Base-by-base conservation (phyloP, 192 early-diverging fungal species). In the Haplosporangium gracile region DNA sequence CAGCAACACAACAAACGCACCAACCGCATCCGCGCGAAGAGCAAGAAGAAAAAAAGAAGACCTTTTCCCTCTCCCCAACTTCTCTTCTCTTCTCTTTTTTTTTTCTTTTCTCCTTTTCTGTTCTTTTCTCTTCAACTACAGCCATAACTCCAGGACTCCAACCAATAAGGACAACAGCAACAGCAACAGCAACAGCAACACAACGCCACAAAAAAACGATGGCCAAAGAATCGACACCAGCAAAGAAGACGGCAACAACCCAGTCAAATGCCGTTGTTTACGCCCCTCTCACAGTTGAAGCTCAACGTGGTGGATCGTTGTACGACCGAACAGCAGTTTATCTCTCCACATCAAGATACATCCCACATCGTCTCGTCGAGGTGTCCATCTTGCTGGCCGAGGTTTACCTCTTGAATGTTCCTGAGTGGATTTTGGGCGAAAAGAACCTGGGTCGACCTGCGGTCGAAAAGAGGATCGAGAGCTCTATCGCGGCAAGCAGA, bases 351-450 rank as follows among this genome's bases (percentile, higher is more conserved):
- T 86, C 84, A n/a, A 76, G 71, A 47, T 81, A 78, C 60, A 77
- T 86, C 15, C 84, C 84, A 5, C 70, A 75, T 16, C 84, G 84
- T 15, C 13, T 86, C 5, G 38, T 81, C 0, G 84, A 86, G 45
- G 16, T 47, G 9, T 22, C 55, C 15, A 80, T 86, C 72, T 38
- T 86, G 5, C 9, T 77, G 4, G 71, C 70, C 39, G 84, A 86
- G 47, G 75, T 86, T 11, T 60, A 70, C 18, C 26, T 80, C 6
- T 42, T 86, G 43, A 86, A 86, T 42, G 22, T 86, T 13, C 84
- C 84, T 1, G 84, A 86, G 32, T 86, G 84, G 84, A 68, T 86
- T 24, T 45, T 86, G 22, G 84, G 79, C 13, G 75, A 78, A 11
- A 72, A 49, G n/a, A n/a, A 70, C 16, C 2, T 34, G 8, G 43